These are phyloP conservation scores for Sapria himalayana DNA, from an alignment of 345 rosid genomes.

Conservation along the genomic window DNA sequence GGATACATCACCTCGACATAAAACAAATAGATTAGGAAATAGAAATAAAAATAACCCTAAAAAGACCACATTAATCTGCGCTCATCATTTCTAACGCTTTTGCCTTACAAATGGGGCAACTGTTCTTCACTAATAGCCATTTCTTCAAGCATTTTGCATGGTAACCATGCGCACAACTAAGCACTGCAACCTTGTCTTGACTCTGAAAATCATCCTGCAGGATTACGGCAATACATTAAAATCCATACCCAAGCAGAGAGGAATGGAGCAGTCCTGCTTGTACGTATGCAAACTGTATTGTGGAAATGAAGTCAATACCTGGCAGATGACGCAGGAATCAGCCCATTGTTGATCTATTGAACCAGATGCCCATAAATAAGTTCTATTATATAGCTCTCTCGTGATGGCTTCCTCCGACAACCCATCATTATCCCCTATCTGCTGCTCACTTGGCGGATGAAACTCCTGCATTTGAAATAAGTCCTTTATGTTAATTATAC, in stretches of 20 bases:
- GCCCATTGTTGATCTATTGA: conserved; percentile 30
- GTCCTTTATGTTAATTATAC: neutral
- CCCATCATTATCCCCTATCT: conserved; percentile 67
- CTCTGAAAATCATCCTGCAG: conserved; percentile 43
- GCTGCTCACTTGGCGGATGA: conserved; percentile 64
- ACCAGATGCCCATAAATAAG: conserved; percentile 33
- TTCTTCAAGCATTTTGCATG: conserved; percentile 68
- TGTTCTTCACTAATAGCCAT: conserved; percentile 68
- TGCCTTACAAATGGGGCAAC: conserved; percentile 76
- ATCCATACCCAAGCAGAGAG: conserved; percentile 2
- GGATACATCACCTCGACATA: no score
- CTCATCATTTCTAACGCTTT: conserved; percentile 71
- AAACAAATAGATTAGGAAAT: no score
- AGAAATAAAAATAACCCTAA: no score
- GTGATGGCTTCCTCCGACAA: conserved; percentile 39
- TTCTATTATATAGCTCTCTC: conserved; percentile 27
- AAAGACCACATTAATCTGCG: no score
- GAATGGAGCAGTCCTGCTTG: no score
- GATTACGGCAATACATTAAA: neutral
- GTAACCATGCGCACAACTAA: conserved; percentile 61
- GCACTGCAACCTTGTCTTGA: conserved; percentile 34
- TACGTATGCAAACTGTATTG: no score
- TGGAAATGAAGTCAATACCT: conserved; percentile 23
- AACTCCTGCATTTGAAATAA: conserved; percentile 34
- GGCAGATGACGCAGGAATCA: conserved; percentile 72